Evolutionary conservation across 768 basidiomycete species (phyloP).

Genomic region (Paxillus ammoniavirescens): DNA sequence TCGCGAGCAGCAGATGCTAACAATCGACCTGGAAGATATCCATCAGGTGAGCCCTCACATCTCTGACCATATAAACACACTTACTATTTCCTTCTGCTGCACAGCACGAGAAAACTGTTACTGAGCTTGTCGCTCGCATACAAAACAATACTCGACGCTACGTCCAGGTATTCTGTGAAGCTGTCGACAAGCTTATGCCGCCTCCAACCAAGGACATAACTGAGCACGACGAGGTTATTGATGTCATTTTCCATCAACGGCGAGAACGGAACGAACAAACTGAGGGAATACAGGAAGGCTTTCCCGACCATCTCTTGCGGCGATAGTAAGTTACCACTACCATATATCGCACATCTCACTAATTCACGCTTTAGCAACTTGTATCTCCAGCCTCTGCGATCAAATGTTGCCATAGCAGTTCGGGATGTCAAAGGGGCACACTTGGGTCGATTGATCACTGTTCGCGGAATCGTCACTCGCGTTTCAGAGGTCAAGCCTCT

Average conservation of each 20-base stretch:
- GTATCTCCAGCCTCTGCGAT: constrained; percentile 87
- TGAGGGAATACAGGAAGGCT: constrained; percentile 70
- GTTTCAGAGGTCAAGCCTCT: constrained; percentile 99
- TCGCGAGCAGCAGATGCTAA: constrained; percentile 85
- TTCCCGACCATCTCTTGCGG: constrained; percentile 88
- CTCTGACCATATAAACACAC: neutral
- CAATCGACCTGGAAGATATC: constrained; percentile 88
- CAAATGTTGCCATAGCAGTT: constrained; percentile 78
- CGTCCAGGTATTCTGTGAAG: constrained; percentile 83
- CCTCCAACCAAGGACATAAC: constrained; percentile 86
- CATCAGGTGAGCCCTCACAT: constrained; percentile 49
- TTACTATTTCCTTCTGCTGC: constrained; percentile 7
- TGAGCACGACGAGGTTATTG: constrained; percentile 91
- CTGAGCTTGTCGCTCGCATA: constrained; percentile 79
- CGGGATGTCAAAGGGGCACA: constrained; percentile 84
- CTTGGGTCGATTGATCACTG: constrained; percentile 92
- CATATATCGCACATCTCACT: neutral
- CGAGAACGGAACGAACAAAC: constrained; percentile 83
- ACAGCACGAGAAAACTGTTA: constrained; percentile 67
- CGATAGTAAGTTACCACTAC: constrained; percentile 77
- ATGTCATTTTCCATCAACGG: constrained; percentile 93
- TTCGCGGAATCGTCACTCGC: constrained; percentile 96
- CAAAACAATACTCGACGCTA: constrained; percentile 87
- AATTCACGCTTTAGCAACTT: constrained; percentile 64
- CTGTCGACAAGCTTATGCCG: constrained; percentile 88